Base-by-base conservation (phyloP, 2,329 filamentous ascomycete species). In the Xylaria sp. region DNA sequence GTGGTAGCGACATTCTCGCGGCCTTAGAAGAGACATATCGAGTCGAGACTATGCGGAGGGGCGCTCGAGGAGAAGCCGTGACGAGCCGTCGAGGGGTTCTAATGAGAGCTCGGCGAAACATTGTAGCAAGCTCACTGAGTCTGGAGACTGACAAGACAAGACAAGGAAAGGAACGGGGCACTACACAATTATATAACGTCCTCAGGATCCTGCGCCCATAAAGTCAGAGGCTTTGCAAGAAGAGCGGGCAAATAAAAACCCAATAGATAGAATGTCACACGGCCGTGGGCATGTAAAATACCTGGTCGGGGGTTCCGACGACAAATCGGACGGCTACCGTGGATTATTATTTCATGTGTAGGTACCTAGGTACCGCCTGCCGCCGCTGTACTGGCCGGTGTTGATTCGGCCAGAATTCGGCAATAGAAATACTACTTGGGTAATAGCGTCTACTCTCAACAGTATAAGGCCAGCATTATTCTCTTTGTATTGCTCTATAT, bases 1-100 rank as follows among this genome's bases (percentile, higher is more conserved):
- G 78, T 55, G 85, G 84, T 0, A 82, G 74, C 46, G 89, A 83
- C 88, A 91, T 90, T 76, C 81, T 83, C 66, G 74, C 76, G 18
- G 74, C 70, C n/a, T 81, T 80, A 37, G 80, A 81, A 56, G 82
- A 82, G 51, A 86, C 78, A 18, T 81, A 76, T 66, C 81, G 75
- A 46, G 76, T 68, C 76, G 71, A 44, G 28, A 60, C 23, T 8
- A 66, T 56, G 51, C 61, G 72, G 63, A 39, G 67, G 20, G 65
- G 65, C 44, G 70, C 73, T 70, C 66, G 76, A 66, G 51, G 69
- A 65, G 68, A 72, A 51, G 72, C 61, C 54, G 65, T 65, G 6
- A 65, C 52, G 20, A 70, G 69, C 67, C 74, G 67, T 67, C 75
- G 73, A 65, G 77, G 74, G 69, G 74, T 74, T 65, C 75, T 73